Base-by-base conservation (phyloP, 2,329 filamentous ascomycete species). In the Penicillium sp. region DNA sequence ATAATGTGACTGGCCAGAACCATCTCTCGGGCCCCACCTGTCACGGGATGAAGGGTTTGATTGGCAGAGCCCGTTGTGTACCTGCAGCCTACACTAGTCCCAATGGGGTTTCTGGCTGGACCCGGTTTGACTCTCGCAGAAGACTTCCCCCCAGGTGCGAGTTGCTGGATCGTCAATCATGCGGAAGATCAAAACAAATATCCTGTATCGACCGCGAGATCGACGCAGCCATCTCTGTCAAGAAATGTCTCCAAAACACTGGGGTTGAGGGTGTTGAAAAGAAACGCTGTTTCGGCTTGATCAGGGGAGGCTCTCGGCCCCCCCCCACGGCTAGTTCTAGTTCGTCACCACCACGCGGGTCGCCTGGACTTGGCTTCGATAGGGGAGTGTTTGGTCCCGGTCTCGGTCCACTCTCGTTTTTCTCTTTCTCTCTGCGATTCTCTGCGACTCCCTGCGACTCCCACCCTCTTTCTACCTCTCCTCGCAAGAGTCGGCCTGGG, bases 361-460 rank as follows among this genome's bases (percentile, higher is more conserved):
- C 66, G 61, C 60, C 55, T 63, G 49, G 64, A 60, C 62, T 64
- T 62, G 58, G 57, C 62, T 60, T 67, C 56, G 58, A 63, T 68
- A 65, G 63, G 66, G 61, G 66, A 62, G 55, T 50, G 55, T 56
- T 58, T 60, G 58, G 62, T 60, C 53, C 60, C 60, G 49, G 55
- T 60, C 62, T 67, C 60, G 63, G 50, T 65, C 51, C 61, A 61
- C 61, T 54, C 51, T 59, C 60, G 54, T 56, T 54, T 46, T 63
- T 64, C 43, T 65, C 58, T 44, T 35, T 61, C 60, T 58, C 40
- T 56, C 52, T 53, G 39, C 35, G 31, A 31, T 9, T 31, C 31
- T 10, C 24, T 27, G 22, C 22, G 22, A 16, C 41, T 46, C 53
- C 46, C n/a, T n/a, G 22, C 22, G 22, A 16, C 41, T 46, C 53